These are phyloP conservation scores for Talaromyces sp. DNA, from an alignment of 2,329 filamentous ascomycete species.

Conservation along the genomic window DNA sequence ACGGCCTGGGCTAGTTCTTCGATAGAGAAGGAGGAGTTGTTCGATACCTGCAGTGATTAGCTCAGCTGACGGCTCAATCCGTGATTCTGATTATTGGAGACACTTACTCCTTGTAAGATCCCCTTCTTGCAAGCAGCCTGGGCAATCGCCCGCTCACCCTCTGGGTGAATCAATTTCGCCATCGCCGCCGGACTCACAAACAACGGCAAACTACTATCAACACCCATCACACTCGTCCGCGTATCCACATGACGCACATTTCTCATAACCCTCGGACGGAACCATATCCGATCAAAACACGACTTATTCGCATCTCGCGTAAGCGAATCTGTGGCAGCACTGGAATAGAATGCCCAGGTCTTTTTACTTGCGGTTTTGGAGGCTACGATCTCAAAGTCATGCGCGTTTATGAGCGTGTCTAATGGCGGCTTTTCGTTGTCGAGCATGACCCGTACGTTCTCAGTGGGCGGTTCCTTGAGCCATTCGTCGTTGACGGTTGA, in stretches of 20 bases:
- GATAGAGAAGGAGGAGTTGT: slow-evolving; percentile 59
- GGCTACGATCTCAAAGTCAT: slow-evolving; percentile 61
- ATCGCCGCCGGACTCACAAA: slow-evolving; percentile 65
- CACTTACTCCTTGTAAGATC: slow-evolving; percentile 54
- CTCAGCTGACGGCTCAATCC: not conserved
- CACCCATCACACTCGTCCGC: slow-evolving; percentile 54
- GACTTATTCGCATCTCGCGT: slow-evolving; percentile 55
- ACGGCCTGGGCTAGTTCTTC: slow-evolving; percentile 51
- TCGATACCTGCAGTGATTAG: slow-evolving; percentile 48
- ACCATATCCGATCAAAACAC: slow-evolving; percentile 55
- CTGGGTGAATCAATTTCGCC: slow-evolving; percentile 60
- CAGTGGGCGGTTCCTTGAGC: slow-evolving; percentile 39
- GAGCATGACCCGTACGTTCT: slow-evolving; percentile 28
- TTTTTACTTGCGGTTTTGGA: slow-evolving; percentile 56
- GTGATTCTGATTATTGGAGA: not conserved
- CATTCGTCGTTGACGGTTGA: slow-evolving; percentile 51
- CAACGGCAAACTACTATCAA: slow-evolving; percentile 53
- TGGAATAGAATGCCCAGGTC: slow-evolving; percentile 68
- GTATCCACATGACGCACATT: slow-evolving; percentile 56
- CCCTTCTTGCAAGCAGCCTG: slow-evolving; percentile 51
- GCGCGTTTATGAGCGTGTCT: slow-evolving; percentile 54
- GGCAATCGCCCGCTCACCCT: slow-evolving; percentile 61
- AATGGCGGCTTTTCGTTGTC: slow-evolving; percentile 49
- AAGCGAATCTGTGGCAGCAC: slow-evolving; percentile 62
- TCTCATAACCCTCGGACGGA: slow-evolving; percentile 58